Conservation (phyloP, 495 filamentous ascomycete genomes). For the Hypoxylon fragiforme region DNA sequence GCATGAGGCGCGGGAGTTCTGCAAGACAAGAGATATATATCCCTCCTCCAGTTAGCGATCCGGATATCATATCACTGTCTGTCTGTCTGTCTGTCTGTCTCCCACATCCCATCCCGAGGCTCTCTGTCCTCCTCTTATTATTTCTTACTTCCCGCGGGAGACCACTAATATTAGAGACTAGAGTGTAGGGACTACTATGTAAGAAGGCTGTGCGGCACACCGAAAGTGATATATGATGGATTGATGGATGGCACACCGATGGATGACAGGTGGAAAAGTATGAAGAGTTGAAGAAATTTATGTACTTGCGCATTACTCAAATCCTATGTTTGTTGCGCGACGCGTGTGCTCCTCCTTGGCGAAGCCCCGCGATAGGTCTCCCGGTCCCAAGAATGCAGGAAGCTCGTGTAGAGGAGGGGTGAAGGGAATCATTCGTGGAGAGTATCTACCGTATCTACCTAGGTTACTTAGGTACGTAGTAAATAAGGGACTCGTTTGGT, state of each 20-base stretch:
- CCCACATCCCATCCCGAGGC: background rate
- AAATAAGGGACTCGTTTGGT: too few relatives aligned
- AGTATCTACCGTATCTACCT: too few relatives aligned
- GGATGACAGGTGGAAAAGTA: slow-evolving; percentile 15
- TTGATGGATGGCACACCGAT: slow-evolving; percentile 26
- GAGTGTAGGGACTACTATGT: too few relatives aligned
- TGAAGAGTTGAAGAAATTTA: too few relatives aligned
- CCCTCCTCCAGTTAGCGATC: slow-evolving; percentile 13
- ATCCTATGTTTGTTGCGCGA: slow-evolving; percentile 7
- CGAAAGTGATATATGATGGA: slow-evolving; percentile 28
- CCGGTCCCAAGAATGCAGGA: slow-evolving; percentile 20
- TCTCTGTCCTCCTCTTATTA: background rate
- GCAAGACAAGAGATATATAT: slow-evolving; percentile 17
- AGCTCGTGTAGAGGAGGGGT: slow-evolving; percentile 6
- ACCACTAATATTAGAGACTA: too few relatives aligned
- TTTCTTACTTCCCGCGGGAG: too few relatives aligned
- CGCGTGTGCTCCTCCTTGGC: slow-evolving; percentile 29
- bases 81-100: too few relatives aligned
- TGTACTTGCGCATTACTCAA: slow-evolving; percentile 7
- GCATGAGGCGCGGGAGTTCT: slow-evolving; percentile 30
- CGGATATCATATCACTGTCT: slow-evolving; percentile 20
- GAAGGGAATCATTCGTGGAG: background rate
- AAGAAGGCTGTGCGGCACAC: slow-evolving; percentile 24
- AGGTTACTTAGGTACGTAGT: too few relatives aligned
- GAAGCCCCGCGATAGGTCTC: slow-evolving; percentile 22